These are phyloP conservation scores for Podospora conica DNA, from an alignment of 495 filamentous ascomycete genomes.

Conservation along the genomic window DNA sequence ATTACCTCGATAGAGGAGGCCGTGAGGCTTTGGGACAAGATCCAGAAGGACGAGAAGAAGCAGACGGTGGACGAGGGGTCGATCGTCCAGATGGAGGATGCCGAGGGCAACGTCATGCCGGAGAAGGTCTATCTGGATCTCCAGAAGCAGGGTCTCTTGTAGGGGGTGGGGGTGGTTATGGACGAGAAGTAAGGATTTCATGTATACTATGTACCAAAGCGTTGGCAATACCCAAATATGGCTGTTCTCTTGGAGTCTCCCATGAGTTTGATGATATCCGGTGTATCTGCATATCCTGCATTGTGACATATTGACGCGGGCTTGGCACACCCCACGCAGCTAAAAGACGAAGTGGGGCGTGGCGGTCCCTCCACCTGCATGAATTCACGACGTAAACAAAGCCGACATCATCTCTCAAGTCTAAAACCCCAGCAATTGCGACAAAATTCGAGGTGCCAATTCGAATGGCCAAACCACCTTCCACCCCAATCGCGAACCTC, in stretches of 20 bases:
- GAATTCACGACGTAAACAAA: not conserved
- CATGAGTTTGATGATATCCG: not conserved
- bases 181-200: not conserved
- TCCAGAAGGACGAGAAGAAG: constrained; percentile 79
- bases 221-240: constrained; percentile 2
- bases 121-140: constrained; percentile 92
- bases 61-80: constrained; percentile 67
- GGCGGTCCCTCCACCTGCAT: not conserved
- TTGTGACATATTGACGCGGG: not conserved
- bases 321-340: not conserved
- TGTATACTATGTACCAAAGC: not conserved
- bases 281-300: not conserved
- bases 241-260: not conserved
- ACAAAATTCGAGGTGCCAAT: not conserved
- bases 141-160: constrained; percentile 65
- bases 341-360: not conserved
- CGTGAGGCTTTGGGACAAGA: constrained; percentile 83
- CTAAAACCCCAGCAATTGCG: not conserved
- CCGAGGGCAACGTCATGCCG: constrained; percentile 96
- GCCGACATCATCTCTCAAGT: not conserved
- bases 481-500: not conserved
- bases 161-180: constrained; percentile 9
- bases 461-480: not conserved
- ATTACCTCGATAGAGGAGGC: constrained; percentile 91
- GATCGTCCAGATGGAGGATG: constrained; percentile 97